Evolutionary conservation across 257 asterid species (phyloP), one percentile per base, ranked within the genome.

Genomic region (Handroanthus guayacan): DNA sequence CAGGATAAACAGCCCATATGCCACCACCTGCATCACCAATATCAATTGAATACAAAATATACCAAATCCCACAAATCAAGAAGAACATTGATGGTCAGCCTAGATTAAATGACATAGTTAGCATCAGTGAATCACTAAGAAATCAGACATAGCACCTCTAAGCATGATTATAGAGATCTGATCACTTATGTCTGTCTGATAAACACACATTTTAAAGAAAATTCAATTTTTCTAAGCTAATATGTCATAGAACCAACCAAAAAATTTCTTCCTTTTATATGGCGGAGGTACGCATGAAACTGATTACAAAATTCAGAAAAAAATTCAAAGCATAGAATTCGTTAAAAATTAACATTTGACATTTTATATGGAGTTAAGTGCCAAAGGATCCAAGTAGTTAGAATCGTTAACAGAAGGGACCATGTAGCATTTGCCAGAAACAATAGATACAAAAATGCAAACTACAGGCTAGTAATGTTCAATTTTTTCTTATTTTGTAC

Each of bases 1-100:
- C 71, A 11, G 98, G 99, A 83, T 75, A 87, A 62, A 89, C 79
- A 55, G 95, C 97, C 98, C 99, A 95, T 71, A 92, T 47, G 70
- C 96, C 94, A 47, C 89, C 95, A 86, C 98, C 97, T 95, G 96
- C 74, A 80, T 78, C 75, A 72, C 58, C 25, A 60, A 62, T 51
- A 82, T 73, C 74, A n/a, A 48, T 10, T 72, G 45, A 34, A 61
- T 63, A 79, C 34, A 79, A 31, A 52, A 57, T 9, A 65, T 37
- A 5, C 14, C 11, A 74, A 38, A 62, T 20, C 66, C 62, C 60
- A 51, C 43, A n/a, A 67, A 60, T 25, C 55, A 71, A 34, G 43
- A 54, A 71, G 14, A 39, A 67, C 67, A 13, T 10, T 39, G 16
- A 64, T 47, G 52, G 50, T 72, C 60, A 67, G 67, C 65, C 8